Evolutionary conservation across 176 grass and related monocot species (phyloP).

Genomic region (Poa pratensis): DNA sequence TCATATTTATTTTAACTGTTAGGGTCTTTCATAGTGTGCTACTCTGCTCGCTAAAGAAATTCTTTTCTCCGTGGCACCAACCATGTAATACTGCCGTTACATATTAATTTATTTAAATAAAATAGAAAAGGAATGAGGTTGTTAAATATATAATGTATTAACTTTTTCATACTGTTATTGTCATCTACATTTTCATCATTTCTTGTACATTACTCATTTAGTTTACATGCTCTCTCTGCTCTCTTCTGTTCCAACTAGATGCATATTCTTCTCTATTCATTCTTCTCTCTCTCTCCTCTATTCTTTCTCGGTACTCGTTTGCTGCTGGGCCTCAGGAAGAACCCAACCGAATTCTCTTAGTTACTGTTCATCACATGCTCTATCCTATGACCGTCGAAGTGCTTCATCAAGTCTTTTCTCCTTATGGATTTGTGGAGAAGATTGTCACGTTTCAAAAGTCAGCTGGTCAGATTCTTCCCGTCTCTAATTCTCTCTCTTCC

Average conservation of each 20-base stretch:
- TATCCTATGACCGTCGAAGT: conserved; percentile 99
- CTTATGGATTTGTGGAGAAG: conserved; percentile 99
- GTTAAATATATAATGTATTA: background rate
- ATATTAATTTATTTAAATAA: conserved; percentile 13
- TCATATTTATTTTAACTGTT: background rate
- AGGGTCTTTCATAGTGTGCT: background rate
- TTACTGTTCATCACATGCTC: conserved; percentile 98
- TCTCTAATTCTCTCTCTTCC: conserved; percentile 45
- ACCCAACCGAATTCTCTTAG: conserved; percentile 99
- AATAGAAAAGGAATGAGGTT: background rate
- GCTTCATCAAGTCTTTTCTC: conserved; percentile 97
- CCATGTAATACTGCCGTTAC: conserved; percentile 13
- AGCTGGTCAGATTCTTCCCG: conserved; percentile 79
- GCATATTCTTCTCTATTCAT: conserved; percentile 68
- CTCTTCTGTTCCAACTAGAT: conserved; percentile 57
- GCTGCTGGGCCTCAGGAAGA: conserved; percentile 82
- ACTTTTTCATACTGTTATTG: conserved; percentile 15
- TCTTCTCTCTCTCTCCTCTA: conserved; percentile 64
- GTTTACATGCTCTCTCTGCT: conserved; percentile 60
- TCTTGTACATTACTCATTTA: conserved; percentile 46
- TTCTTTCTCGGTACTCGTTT: conserved; percentile 60
- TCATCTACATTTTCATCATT: conserved; percentile 35
- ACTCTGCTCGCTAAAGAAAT: background rate
- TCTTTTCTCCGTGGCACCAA: background rate
- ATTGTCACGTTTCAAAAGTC: conserved; percentile 99